Base-by-base conservation (phyloP, 2,329 filamentous ascomycete genomes). In the Botryotinia narcissicola region DNA sequence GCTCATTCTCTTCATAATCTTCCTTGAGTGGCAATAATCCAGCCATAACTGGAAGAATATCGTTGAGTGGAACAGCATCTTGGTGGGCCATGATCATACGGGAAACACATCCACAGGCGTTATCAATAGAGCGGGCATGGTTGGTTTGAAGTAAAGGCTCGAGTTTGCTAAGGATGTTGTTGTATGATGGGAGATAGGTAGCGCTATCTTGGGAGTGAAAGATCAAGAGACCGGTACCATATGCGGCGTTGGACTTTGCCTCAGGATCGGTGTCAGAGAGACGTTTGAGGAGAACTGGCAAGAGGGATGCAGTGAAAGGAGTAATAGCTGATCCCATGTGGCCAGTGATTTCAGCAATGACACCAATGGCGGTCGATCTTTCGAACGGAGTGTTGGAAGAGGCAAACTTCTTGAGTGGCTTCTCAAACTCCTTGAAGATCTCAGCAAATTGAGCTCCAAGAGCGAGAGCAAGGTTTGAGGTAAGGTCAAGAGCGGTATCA, bases 401-500 rank as follows among this genome's bases (percentile, higher is more conserved):
- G 70, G 94, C 92, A 79, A 94, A 96, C 84, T 93, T 95, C 81
- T 97, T 86, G 78, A 98, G 88, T 54, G 92, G 93, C 87, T 96
- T 95, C 86, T 97, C 93, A 78, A 98, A 97, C 79, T 97, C 91
- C 87, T 97, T 97, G 94, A 94, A 98, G 75, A 98, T 86, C 85
- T 97, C 92, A 73, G 88, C 87, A 80, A 98, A 98, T 78, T 91
- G 90, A 35, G 88, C 83, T 57, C 96, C 96, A 22, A 98, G 90
- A 46, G 94, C 94, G 64, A 90, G 89, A 32, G 95, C 91, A 59
- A 98, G 88, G 54, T 93, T 94, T 70, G 94, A 93, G 69, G 98
- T 87, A 64, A 97, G 94, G 77, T 98, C 96, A 72, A 98, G 89
- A 51, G 94, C 95, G 16, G 94, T 97, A 84, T 99, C 96, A 72